Evolutionary conservation across 345 rosid species (phyloP).

Genomic region (Acer negundo): DNA sequence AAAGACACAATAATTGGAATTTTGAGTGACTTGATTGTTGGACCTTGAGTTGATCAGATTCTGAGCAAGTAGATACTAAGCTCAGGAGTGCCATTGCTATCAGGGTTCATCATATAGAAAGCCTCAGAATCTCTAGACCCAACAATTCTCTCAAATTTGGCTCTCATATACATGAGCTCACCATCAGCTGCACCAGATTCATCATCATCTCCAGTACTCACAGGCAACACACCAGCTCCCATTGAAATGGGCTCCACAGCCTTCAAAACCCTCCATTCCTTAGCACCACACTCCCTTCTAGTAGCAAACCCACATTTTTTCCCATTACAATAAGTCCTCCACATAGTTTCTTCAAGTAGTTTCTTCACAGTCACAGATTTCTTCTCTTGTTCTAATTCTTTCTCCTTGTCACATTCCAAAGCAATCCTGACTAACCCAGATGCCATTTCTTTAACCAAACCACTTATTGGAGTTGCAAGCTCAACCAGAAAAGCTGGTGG

Average conservation of each 20-base stretch:
- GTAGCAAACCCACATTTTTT: conserved; percentile 83
- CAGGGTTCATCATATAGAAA: conserved; percentile 99
- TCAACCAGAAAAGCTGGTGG: conserved; percentile 85
- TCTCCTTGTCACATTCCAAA: conserved; percentile 76
- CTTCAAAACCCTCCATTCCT: conserved; percentile 74
- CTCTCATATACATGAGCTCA: conserved; percentile 85
- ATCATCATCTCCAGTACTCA: conserved; percentile 23
- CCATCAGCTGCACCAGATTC: conserved; percentile 29
- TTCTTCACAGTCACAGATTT: conserved; percentile 35
- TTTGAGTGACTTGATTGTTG: not conserved
- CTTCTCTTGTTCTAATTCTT: conserved; percentile 36
- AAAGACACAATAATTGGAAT: not conserved
- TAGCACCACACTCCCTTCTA: conserved; percentile 71
- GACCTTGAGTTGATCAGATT: conserved; percentile 40
- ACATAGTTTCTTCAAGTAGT: conserved; percentile 78
- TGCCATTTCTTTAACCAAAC: conserved; percentile 90
- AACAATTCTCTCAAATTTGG: conserved; percentile 88
- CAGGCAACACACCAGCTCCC: conserved; percentile 98
- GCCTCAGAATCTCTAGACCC: conserved; percentile 99
- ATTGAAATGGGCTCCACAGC: conserved; percentile 93
- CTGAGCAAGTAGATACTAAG: conserved; percentile 93
- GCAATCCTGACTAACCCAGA: conserved; percentile 95
- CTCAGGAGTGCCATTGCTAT: conserved; percentile 94
- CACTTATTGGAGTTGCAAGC: conserved; percentile 90
- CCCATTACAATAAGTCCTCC: conserved; percentile 98